A percentile compares a stretch with the other conserved stretches of the same genome.
Evolutionary conservation across 257 asterid genomes (phyloP).

Genomic region (Fraxinus americana): DNA sequence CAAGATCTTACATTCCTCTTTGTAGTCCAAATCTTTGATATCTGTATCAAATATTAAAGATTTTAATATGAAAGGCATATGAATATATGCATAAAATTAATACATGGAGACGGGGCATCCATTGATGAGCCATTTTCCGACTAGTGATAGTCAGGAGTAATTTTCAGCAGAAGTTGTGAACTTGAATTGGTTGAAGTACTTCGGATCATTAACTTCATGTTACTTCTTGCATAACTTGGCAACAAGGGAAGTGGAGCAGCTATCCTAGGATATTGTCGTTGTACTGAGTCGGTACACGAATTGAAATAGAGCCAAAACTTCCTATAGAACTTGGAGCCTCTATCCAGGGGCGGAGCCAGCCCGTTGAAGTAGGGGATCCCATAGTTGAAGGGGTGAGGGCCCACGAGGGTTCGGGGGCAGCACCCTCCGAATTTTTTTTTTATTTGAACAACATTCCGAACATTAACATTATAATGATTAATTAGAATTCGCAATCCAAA

Average conservation of each 20-base stretch:
- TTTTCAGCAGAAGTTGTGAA: constrained; percentile 46
- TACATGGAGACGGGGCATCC: neutral
- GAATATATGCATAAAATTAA: neutral
- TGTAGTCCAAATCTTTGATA: constrained; percentile 77
- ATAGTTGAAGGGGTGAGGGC: too few species aligned
- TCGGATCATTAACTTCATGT: constrained; percentile 31
- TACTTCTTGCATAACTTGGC: constrained; percentile 27
- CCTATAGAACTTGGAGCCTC: constrained; percentile 26
- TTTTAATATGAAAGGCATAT: constrained; percentile 9
- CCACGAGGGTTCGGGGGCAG: too few species aligned
- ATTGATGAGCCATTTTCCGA: constrained; percentile 32
- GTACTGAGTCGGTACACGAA: neutral
- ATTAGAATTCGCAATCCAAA: too few species aligned
- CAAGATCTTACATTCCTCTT: constrained; percentile 84
- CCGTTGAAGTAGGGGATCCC: too few species aligned
- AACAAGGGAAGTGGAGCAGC: constrained; percentile 78
- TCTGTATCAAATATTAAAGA: constrained; percentile 39
- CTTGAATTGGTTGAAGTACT: constrained; percentile 41
- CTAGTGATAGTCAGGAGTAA: constrained; percentile 64
- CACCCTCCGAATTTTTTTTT: too few species aligned
- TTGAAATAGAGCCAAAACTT: constrained; percentile 50
- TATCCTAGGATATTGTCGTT: constrained; percentile 43
- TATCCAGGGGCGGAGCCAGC: too few species aligned
- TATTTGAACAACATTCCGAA: too few species aligned
- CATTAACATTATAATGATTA: too few species aligned